phyloP scores from a whole-genome alignment of 768 basidiomycete species.

The Rhodotorula graminis region DNA sequence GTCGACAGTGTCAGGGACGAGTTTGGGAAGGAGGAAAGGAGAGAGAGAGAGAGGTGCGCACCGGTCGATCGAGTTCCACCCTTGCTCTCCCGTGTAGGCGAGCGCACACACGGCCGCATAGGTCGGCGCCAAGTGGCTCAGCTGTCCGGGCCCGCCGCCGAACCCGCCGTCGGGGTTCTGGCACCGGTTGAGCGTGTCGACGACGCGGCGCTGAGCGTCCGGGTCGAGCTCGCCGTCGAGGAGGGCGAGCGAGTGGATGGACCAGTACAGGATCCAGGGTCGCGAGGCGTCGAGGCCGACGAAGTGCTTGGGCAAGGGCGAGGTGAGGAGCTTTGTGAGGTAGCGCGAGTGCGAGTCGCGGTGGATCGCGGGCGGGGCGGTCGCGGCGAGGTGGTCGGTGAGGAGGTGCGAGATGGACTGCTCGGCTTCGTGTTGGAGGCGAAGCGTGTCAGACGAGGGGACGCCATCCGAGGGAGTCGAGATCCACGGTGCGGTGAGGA shows the following conservation, averaged over 20 bases:
- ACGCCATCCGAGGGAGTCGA: slow-evolving; percentile 28
- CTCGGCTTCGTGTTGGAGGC: slow-evolving; percentile 24
- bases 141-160: slow-evolving; percentile 82
- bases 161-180: slow-evolving; percentile 88
- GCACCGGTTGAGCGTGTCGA: slow-evolving; percentile 72
- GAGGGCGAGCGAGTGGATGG: slow-evolving; percentile 72
- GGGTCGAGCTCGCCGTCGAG: slow-evolving; percentile 30
- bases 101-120: slow-evolving; percentile 82
- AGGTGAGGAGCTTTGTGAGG: slow-evolving; percentile 65
- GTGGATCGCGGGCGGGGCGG: slow-evolving; percentile 8
- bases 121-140: slow-evolving; percentile 79
- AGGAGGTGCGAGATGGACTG: slow-evolving; percentile 18
- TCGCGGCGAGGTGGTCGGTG: slow-evolving; percentile 2
- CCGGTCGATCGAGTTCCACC: slow-evolving; percentile 85
- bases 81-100: slow-evolving; percentile 70
- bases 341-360: slow-evolving; percentile 51
- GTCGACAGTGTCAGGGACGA: background rate
- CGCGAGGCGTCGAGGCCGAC: slow-evolving; percentile 85
- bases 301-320: slow-evolving; percentile 69
- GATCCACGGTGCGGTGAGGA: slow-evolving; percentile 34
- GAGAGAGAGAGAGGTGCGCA: slow-evolving; percentile 44
- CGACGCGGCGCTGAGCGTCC: slow-evolving; percentile 47
- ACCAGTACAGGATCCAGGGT: slow-evolving; percentile 94
- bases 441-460: slow-evolving; percentile 9
- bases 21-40: background rate